Conservation (phyloP, 163 green algal genomes). For the Scenedesmus sp. region DNA sequence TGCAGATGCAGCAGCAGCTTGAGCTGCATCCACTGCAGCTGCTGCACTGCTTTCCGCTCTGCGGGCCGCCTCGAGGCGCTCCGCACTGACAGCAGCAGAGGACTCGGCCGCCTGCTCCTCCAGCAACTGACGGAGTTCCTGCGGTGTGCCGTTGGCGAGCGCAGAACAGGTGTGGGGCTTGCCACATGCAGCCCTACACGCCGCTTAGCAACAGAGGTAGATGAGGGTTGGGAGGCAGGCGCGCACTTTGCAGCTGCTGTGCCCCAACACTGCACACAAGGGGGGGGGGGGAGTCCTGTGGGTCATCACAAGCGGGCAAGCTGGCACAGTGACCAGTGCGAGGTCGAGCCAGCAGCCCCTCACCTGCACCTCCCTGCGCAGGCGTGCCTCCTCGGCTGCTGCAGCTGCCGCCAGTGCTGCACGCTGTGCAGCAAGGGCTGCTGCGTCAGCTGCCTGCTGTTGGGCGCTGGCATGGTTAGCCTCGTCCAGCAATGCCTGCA, state of each 20-base stretch:
- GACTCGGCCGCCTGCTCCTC: constrained; percentile 38
- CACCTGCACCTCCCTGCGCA: constrained; percentile 46
- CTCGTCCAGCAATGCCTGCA: constrained; percentile 59
- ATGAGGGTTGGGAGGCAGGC: no score
- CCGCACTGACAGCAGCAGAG: constrained; percentile 22
- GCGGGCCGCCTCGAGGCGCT: constrained; percentile 17
- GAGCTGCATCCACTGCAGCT: constrained; percentile 13
- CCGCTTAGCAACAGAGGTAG: no score
- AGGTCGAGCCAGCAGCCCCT: no score
- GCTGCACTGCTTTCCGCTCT: constrained; percentile 19
- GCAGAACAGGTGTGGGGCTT: neutral
- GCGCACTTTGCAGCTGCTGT: neutral
- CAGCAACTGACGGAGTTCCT: constrained; percentile 61
- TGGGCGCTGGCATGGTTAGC: neutral
- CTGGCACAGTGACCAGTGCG: neutral
- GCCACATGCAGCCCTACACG: neutral
- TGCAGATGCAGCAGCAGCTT: neutral
- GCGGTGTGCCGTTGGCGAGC: neutral
- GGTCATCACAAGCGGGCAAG: neutral
- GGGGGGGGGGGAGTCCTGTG: no score
- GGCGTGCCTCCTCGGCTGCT: constrained; percentile 23
- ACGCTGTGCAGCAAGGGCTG: constrained; percentile 56
- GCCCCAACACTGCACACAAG: neutral
- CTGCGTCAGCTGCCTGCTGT: constrained; percentile 54
- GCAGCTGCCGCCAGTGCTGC: constrained; percentile 53